Conservation (phyloP, 2,329 filamentous ascomycete genomes). For the Fusarium solani-melongenae region DNA sequence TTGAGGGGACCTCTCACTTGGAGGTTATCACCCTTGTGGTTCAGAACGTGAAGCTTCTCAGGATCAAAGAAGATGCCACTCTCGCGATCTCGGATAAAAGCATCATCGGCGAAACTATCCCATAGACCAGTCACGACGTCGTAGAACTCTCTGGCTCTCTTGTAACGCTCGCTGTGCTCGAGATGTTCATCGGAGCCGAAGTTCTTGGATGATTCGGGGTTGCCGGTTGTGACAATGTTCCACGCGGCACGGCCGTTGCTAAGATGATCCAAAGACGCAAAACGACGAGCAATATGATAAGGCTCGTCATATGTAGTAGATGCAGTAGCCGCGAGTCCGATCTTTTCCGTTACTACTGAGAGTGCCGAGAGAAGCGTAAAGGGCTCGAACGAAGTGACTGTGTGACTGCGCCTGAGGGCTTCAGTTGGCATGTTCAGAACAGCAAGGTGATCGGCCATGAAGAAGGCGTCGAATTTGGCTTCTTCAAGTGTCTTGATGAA, state of each 20-base stretch:
- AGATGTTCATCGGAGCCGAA: slow-evolving; percentile 62
- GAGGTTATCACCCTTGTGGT: slow-evolving; percentile 57
- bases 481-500: slow-evolving; percentile 65
- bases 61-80: slow-evolving; percentile 62
- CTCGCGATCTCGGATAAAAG: slow-evolving; percentile 60
- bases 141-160: slow-evolving; percentile 63
- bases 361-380: slow-evolving; percentile 64
- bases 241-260: slow-evolving; percentile 62
- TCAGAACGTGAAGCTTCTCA: slow-evolving; percentile 61
- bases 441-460: slow-evolving; percentile 66
- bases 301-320: slow-evolving; percentile 66
- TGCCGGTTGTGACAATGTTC: slow-evolving; percentile 66
- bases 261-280: slow-evolving; percentile 65
- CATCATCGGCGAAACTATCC: slow-evolving; percentile 67
- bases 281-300: slow-evolving; percentile 64
- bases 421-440: slow-evolving; percentile 68
- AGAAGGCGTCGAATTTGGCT: slow-evolving; percentile 67
- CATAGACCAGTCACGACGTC: slow-evolving; percentile 64
- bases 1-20: slow-evolving; percentile 55
- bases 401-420: slow-evolving; percentile 67
- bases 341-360: slow-evolving; percentile 59
- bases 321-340: slow-evolving; percentile 64
- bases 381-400: slow-evolving; percentile 67
- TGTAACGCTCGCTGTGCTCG: slow-evolving; percentile 61
- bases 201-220: slow-evolving; percentile 63